Conservation (phyloP, 768 basidiomycete species). For the Saitozyma podzolica region DNA sequence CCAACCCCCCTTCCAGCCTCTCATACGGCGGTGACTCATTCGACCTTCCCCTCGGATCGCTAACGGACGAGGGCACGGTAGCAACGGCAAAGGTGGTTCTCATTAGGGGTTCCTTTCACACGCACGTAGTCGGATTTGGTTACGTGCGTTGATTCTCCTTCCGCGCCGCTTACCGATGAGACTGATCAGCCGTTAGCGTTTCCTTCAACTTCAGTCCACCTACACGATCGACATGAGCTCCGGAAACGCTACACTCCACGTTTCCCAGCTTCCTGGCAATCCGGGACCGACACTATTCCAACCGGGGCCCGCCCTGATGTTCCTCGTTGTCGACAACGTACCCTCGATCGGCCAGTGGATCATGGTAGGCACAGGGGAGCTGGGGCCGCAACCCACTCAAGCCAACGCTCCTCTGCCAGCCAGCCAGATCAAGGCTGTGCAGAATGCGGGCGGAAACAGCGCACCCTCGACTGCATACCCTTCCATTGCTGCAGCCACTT, state of each 20-base stretch:
- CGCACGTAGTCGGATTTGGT: too few relatives aligned
- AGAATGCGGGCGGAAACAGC: too few relatives aligned
- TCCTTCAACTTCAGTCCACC: too few relatives aligned
- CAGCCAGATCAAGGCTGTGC: slow-evolving; percentile 33
- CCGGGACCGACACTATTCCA: too few relatives aligned
- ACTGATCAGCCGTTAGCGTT: too few relatives aligned
- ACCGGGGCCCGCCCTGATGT: slow-evolving; percentile 75
- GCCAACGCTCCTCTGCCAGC: slow-evolving; percentile 12
- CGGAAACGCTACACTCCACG: slow-evolving; percentile 61
- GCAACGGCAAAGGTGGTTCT: too few relatives aligned
- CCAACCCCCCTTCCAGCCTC: slow-evolving; percentile 45
- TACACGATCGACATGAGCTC: slow-evolving; percentile 75
- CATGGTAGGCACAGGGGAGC: slow-evolving; percentile 73
- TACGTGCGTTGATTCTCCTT: too few relatives aligned
- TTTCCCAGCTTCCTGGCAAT: slow-evolving; percentile 73
- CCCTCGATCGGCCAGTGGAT: slow-evolving; percentile 76
- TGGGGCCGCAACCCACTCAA: slow-evolving; percentile 62
- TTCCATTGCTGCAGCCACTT: too few relatives aligned
- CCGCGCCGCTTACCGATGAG: too few relatives aligned
- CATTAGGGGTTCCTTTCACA: too few relatives aligned
- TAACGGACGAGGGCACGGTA: too few relatives aligned
- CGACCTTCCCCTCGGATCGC: slow-evolving; percentile 50
- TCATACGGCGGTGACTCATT: slow-evolving; percentile 50
- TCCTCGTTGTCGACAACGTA: slow-evolving; percentile 78
- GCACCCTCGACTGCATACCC: too few relatives aligned